Conservation (phyloP, 1,139 yeast species). For the Kluyveromyces sp. region DNA sequence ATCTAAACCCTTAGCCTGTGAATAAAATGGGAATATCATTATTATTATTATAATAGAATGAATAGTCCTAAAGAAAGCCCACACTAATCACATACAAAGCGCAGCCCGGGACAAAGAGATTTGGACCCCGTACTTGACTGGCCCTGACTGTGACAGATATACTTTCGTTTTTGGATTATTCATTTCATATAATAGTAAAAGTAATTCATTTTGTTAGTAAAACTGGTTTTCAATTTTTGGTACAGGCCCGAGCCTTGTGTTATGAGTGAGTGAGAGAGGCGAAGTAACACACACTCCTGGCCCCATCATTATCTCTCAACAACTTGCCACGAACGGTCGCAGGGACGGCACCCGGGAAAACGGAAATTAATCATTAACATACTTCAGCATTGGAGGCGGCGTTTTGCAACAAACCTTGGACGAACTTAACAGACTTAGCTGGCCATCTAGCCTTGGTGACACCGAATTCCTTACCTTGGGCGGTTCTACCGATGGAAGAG, state of each 20-base stretch:
- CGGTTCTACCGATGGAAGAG: constrained; percentile 97
- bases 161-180: too few relatives aligned
- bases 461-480: constrained; percentile 99
- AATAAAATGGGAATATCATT: not conserved
- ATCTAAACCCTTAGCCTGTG: constrained; percentile 89
- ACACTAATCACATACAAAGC: constrained; percentile 9
- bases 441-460: constrained; percentile 99
- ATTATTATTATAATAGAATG: too few relatives aligned
- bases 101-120: too few relatives aligned
- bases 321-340: not conserved
- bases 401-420: constrained; percentile 90
- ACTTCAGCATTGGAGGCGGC: constrained; percentile 98
- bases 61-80: constrained; percentile 1
- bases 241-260: not conserved
- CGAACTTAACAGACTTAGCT: constrained; percentile 93
- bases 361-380: constrained; percentile 24
- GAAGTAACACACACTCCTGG: too few relatives aligned
- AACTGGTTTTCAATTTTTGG: not conserved
- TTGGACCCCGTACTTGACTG: too few relatives aligned
- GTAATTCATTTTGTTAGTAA: not conserved
- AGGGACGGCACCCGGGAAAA: not conserved
- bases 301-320: not conserved
- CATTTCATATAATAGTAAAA: not conserved
- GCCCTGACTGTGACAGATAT: too few relatives aligned
- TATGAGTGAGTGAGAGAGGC: too few relatives aligned